Evolutionary conservation across 2,329 filamentous ascomycete species (phyloP).

Genomic region (Hysterium pulicare): DNA sequence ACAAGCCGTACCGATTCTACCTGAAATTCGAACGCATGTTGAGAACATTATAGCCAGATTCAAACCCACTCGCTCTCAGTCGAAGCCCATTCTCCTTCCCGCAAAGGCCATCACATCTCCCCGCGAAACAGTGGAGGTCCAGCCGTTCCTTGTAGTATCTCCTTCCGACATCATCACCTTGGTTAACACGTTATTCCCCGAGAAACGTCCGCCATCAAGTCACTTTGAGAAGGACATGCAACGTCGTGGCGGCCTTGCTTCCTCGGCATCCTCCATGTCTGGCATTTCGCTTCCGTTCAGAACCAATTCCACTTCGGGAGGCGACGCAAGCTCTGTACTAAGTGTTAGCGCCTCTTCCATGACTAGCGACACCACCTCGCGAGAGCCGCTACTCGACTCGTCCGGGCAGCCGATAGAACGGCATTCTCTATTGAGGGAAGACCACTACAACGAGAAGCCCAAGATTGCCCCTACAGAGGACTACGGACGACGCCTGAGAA

Average conservation of each 20-base stretch:
- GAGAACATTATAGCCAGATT: constrained; percentile 69
- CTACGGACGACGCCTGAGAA: constrained; percentile 54
- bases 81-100: constrained; percentile 61
- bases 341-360: constrained; percentile 71
- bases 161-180: constrained; percentile 76
- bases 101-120: constrained; percentile 70
- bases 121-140: constrained; percentile 72
- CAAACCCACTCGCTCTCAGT: constrained; percentile 41
- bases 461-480: constrained; percentile 49
- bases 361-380: constrained; percentile 67
- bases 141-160: constrained; percentile 75
- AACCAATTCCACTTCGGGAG: constrained; percentile 49
- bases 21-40: constrained; percentile 64
- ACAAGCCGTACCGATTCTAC: constrained; percentile 61
- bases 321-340: constrained; percentile 66
- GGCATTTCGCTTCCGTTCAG: constrained; percentile 50
- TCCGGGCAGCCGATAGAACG: constrained; percentile 17
- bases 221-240: constrained; percentile 42
- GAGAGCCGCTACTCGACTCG: constrained; percentile 58
- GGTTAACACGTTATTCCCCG: constrained; percentile 80
- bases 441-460: constrained; percentile 38
- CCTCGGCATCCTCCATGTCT: constrained; percentile 49
- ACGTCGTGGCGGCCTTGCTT: constrained; percentile 46
- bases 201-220: constrained; percentile 62
- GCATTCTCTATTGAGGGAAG: constrained; percentile 18